These are phyloP conservation scores for Nicotiana rustica DNA, from an alignment of 305 asterid genomes.

Conservation along the genomic window DNA sequence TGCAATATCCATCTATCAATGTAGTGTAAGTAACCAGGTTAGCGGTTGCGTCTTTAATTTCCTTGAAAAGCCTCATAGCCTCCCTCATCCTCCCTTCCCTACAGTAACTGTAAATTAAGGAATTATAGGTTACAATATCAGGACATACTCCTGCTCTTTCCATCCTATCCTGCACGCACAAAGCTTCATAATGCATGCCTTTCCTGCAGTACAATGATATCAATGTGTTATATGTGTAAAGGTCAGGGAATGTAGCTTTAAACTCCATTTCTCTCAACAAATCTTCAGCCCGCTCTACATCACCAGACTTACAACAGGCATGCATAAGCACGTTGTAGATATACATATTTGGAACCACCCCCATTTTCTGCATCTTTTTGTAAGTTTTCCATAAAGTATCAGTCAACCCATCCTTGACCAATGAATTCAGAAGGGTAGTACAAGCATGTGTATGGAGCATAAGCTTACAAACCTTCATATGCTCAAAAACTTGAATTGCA, in stretches of 20 bases:
- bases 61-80: conserved; percentile 75
- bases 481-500: conserved; percentile 87
- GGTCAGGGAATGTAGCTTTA: conserved; percentile 66
- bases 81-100: conserved; percentile 92
- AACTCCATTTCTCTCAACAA: conserved; percentile 77
- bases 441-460: conserved; percentile 88
- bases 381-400: conserved; percentile 73
- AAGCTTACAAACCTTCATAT: conserved; percentile 70
- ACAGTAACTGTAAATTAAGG: conserved; percentile 79
- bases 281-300: conserved; percentile 73
- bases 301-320: conserved; percentile 79
- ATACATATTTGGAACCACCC: conserved; percentile 72
- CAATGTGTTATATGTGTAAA: conserved; percentile 78
- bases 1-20: conserved; percentile 85
- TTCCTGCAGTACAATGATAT: conserved; percentile 81
- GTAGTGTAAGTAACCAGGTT: conserved; percentile 84
- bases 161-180: conserved; percentile 88
- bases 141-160: conserved; percentile 65
- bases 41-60: conserved; percentile 62
- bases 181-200: conserved; percentile 94
- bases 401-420: conserved; percentile 77
- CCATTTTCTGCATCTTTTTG: conserved; percentile 71
- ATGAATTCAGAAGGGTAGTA: conserved; percentile 72
- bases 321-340: conserved; percentile 84
- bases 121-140: conserved; percentile 86